Evolutionary conservation across 2,329 filamentous ascomycete genomes (phyloP).

Genomic region (Ceratocystis smalleyi): DNA sequence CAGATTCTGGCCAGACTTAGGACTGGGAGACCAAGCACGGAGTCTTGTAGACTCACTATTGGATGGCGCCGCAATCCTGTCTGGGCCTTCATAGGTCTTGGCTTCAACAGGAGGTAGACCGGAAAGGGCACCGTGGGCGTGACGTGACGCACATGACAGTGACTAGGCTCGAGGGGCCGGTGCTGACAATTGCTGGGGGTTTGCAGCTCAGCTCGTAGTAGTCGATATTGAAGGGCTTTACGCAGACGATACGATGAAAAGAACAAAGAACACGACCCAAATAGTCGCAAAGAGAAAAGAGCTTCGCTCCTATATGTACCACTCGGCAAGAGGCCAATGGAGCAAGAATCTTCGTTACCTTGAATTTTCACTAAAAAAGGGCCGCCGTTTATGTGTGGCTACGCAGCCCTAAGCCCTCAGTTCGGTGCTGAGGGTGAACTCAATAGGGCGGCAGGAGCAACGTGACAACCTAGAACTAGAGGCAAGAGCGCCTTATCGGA

Average conservation of each 20-base stretch:
- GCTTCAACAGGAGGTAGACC: conserved; percentile 26
- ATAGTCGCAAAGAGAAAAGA: background rate
- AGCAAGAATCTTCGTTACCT: background rate
- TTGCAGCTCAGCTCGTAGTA: background rate
- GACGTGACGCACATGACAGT: conserved; percentile 27
- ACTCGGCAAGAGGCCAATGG: background rate
- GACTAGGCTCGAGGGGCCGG: conserved; percentile 29
- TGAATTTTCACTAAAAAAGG: background rate
- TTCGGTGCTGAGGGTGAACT: background rate
- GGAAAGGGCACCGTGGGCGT: conserved; percentile 27
- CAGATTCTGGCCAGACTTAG: background rate
- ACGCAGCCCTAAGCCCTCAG: background rate
- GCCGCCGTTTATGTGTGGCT: no score
- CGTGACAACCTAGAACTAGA: background rate
- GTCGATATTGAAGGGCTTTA: background rate
- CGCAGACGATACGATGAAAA: background rate
- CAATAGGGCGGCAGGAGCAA: background rate
- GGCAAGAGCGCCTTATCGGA: no score
- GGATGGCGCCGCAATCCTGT: conserved; percentile 32
- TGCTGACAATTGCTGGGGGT: conserved; percentile 27
- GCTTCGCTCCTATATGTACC: background rate
- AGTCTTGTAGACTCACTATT: conserved; percentile 32
- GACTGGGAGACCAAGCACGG: conserved; percentile 24
- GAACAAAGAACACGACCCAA: no score
- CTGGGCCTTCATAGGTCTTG: conserved; percentile 31